Evolutionary conservation across 2,329 filamentous ascomycete genomes (phyloP), one percentile per base, ranked within the genome.

Genomic region (Cladosporium oxysporum): DNA sequence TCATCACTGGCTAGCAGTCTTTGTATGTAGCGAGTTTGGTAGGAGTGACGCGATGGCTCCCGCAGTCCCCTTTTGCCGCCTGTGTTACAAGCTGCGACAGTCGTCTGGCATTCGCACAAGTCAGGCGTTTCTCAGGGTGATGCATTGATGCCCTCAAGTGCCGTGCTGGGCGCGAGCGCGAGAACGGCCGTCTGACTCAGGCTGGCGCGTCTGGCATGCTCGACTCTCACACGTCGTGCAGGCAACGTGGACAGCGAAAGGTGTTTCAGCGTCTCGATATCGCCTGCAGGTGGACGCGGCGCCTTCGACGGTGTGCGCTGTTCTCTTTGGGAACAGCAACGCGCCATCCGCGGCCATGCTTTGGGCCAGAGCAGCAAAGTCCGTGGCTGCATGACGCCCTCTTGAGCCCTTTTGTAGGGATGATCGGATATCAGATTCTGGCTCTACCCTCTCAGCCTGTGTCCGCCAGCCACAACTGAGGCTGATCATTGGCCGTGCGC

Each of bases 211-310:
- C 50, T 33, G 61, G 50, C 35, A 31, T 29, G 41, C 49, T 55
- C 21, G 47, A 44, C 23, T 14, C n/a, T 23, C 16, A 41, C n/a
- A 37, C 57, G 61, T 63, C 50, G 61, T 63, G 50, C 61, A 44
- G 61, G 61, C 61, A 63, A 63, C 61, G 61, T 63, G 61, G 49
- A 29, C 60, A 26, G 50, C 28, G 50, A 33, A 29, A 21, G 33
- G 35, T 57, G 61, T 63, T 63, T 57, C 61, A 63, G 61, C 47
- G 61, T 63, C 57, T 57, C 61, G 57, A 52, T 28, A 26, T 26
- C 23, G 50, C 61, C 26, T 55, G 33, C 61, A 33, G 14, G n/a
- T 28, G n/a, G n/a, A 50, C 28, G 61, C 11, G 29, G 26, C 31
- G 44, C n/a, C 10, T 16, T 28, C 23, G 16, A 44, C 29, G 55